A percentile compares a stretch with the other conserved stretches of the same genome.
Conservation (phyloP, 768 basidiomycete genomes). For the Naematelia aurantialba region DNA sequence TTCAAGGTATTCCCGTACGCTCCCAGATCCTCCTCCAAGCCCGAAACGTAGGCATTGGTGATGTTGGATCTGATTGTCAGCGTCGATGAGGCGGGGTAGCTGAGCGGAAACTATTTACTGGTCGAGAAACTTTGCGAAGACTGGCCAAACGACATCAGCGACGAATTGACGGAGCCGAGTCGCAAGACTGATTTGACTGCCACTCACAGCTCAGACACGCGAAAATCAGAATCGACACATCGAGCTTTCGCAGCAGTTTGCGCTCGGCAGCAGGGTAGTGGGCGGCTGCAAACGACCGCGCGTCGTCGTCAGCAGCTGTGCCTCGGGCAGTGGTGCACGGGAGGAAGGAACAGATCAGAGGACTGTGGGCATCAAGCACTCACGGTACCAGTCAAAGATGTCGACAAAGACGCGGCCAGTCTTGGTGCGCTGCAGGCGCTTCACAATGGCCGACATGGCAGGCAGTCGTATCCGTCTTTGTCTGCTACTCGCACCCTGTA, state of each 20-base stretch:
- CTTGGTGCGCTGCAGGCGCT: slow-evolving; percentile 1
- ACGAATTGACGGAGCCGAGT: too few species aligned
- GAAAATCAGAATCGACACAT: slow-evolving; percentile 32
- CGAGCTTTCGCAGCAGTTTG: slow-evolving; percentile 30
- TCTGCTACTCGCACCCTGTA: too few species aligned
- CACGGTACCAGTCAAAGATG: slow-evolving; percentile 39
- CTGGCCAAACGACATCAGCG: too few species aligned
- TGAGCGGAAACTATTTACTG: slow-evolving; percentile 1
- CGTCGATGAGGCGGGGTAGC: slow-evolving; percentile 9
- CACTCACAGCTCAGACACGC: slow-evolving; percentile 27
- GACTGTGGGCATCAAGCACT: too few species aligned
- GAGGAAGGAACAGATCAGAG: too few species aligned
- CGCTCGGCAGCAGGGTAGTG: slow-evolving; percentile 21
- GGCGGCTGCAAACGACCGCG: slow-evolving; percentile 9
- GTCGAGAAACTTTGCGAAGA: slow-evolving; percentile 21
- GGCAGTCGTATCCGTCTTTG: too few species aligned
- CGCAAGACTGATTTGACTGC: not conserved
- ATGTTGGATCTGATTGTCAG: slow-evolving; percentile 17
- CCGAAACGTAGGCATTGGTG: slow-evolving; percentile 35
- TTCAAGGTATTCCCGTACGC: slow-evolving; percentile 32
- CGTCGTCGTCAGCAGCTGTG: not conserved
- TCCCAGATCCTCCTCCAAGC: slow-evolving; percentile 36
- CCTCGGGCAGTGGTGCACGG: too few species aligned
- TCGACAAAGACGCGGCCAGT: slow-evolving; percentile 17
- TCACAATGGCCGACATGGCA: not conserved